Percentiles rank a stretch among this genome's conserved stretches.
Conservation (phyloP, 1,284 basidiomycete genomes). For the Meira miltonrushii region DNA sequence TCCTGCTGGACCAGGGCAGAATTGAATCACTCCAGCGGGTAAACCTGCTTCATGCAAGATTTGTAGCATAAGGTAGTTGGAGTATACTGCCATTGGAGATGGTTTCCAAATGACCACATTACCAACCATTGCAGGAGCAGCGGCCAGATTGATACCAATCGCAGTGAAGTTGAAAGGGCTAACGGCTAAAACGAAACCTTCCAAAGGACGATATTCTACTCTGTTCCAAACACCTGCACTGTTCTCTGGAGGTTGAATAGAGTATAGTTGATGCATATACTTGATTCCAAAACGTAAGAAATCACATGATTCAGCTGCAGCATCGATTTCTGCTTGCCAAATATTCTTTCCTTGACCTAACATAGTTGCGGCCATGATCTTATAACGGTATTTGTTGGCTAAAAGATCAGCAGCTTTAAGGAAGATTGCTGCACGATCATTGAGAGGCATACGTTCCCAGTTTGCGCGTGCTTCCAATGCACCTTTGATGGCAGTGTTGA, state of each 20-base stretch:
- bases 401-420: conserved; percentile 79
- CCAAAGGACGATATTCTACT: conserved; percentile 87
- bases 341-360: conserved; percentile 98
- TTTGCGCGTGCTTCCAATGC: conserved; percentile 76
- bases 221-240: conserved; percentile 89
- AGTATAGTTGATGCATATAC: conserved; percentile 90
- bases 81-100: conserved; percentile 87
- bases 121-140: conserved; percentile 84
- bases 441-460: conserved; percentile 94
- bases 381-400: conserved; percentile 83
- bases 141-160: conserved; percentile 42
- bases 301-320: conserved; percentile 88
- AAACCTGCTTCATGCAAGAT: conserved; percentile 90
- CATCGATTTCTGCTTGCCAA: conserved; percentile 99
- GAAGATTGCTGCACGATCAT: conserved; percentile 93
- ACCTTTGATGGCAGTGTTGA: conserved; percentile 76
- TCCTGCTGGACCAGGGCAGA: conserved; percentile 64
- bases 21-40: conserved; percentile 92
- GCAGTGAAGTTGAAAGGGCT: conserved; percentile 89
- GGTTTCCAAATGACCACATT: conserved; percentile 98
- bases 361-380: conserved; percentile 93
- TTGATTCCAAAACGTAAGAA: conserved; percentile 96
- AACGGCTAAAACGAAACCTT: conserved; percentile 94
- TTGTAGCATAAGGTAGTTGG: conserved; percentile 88
- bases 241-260: conserved; percentile 83